Evolutionary conservation across 148 eudicot genomes (phyloP).

Genomic region (Rhododendron mucronatum): DNA sequence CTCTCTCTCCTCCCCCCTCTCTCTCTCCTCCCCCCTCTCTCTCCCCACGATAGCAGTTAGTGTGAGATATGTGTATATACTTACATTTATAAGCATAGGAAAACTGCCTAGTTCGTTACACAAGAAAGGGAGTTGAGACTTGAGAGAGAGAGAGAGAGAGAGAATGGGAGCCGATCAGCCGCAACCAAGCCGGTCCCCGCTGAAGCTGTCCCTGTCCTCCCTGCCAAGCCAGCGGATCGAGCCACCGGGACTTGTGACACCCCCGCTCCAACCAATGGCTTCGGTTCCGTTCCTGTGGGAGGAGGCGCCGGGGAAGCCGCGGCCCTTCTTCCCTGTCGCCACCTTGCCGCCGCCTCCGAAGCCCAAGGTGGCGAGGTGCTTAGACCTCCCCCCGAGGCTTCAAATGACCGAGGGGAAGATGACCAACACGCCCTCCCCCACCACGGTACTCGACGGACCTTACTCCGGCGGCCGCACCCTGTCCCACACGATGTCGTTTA

Average conservation of each 20-base stretch:
- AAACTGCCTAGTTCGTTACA: not conserved
- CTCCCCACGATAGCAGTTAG: not conserved
- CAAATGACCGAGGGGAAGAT: constrained; percentile 11
- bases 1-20: not conserved
- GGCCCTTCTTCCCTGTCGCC: not conserved
- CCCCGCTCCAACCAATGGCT: constrained; percentile 54
- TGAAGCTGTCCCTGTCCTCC: constrained; percentile 40
- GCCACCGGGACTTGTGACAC: constrained; percentile 47
- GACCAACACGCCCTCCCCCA: constrained; percentile 45
- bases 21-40: not conserved
- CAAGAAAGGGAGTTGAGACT: not conserved
- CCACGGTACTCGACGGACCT: constrained; percentile 61
- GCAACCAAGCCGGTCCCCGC: constrained; percentile 20
- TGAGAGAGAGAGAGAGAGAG: not conserved
- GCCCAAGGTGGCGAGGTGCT: constrained; percentile 54
- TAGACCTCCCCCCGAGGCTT: constrained; percentile 67
- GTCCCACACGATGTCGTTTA: constrained; percentile 17
- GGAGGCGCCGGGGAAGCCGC: constrained; percentile 82
- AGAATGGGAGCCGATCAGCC: constrained; percentile 10
- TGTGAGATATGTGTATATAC: not conserved
- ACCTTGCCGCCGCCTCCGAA: constrained; percentile 15
- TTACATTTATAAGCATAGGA: not conserved
- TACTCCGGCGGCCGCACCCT: constrained; percentile 24
- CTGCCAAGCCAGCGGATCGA: constrained; percentile 37
- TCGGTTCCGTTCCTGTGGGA: constrained; percentile 90